Base-by-base conservation (phyloP, 2,329 filamentous ascomycete species). In the Penicillium hesseltinei region DNA sequence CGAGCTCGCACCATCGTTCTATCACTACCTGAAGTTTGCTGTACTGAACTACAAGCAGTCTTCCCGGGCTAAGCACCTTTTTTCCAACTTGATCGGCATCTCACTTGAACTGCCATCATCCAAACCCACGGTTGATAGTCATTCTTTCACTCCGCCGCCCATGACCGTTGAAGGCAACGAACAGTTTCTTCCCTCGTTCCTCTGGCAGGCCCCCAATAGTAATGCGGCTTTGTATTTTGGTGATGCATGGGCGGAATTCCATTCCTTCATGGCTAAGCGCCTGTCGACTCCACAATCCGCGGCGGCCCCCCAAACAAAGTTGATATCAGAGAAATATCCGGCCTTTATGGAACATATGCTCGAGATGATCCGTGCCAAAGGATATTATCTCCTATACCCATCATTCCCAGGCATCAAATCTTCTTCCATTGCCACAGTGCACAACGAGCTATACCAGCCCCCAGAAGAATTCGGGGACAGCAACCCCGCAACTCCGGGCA, bases 181-280 rank as follows among this genome's bases (percentile, higher is more conserved):
- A 5, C 49, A 75, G 5, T 33, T n/a, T 4, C 52, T 71, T 9
- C 82, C 83, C 0, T 81, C 89, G 0, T 95, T 96, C 67, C 78
- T 96, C 9, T 96, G 92, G 88, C 89, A 96, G 74, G 85, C 87
- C 2, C 92, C 93, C 5, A 89, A 87, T 62, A 90, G 88, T 68
- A 89, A 94, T 62, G 92, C 93, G 0, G 84, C 87, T 11, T 80
- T 99, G 10, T 88, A 93, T 70, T 86, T 94, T 55, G 92, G 92
- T 43, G 85, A 91, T 47, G 92, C 88, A 69, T 99, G 94, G 94
- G 78, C 84, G 13, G 90, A 96, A 65, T 82, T 96, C 10, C 92
- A 97, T 70, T 83, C 86, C 11, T 94, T 95, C 65, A 82, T 95
- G 2, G 84, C 88, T 11, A 81, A 83, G 47, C 79, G 87, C 7